phyloP scores from a whole-genome alignment of 306 rosid genomes.

The Citrullus mucosospermus region DNA sequence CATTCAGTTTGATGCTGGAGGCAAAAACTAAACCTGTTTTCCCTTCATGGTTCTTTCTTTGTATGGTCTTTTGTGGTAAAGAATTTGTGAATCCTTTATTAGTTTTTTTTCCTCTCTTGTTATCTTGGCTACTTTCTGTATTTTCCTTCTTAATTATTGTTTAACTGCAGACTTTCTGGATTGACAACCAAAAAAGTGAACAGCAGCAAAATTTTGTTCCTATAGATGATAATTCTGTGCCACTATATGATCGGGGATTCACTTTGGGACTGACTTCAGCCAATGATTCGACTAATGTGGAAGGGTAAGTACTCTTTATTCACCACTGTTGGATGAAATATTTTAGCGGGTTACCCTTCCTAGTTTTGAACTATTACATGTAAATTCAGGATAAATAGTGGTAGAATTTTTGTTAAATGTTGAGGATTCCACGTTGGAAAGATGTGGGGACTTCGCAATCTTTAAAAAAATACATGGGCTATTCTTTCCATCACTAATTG shows the following conservation, averaged over 20 bases:
- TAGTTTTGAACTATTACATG: not conserved
- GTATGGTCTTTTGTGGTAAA: not conserved
- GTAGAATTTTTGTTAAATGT: not conserved
- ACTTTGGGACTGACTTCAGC: slow-evolving; percentile 74
- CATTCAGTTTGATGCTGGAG: not conserved
- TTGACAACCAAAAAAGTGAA: slow-evolving; percentile 53
- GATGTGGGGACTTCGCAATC: too few species aligned
- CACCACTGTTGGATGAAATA: not conserved
- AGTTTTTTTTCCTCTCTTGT: not conserved
- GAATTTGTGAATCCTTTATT: not conserved
- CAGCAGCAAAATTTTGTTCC: slow-evolving; percentile 34
- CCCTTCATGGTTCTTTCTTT: not conserved
- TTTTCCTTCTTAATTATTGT: slow-evolving; percentile 3
- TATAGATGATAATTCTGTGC: slow-evolving; percentile 60
- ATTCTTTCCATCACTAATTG: too few species aligned
- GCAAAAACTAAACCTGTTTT: not conserved
- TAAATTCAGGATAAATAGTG: not conserved
- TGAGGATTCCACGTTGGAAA: too few species aligned
- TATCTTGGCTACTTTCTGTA: not conserved
- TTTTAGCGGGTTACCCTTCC: not conserved
- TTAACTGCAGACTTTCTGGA: slow-evolving; percentile 83
- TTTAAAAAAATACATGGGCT: too few species aligned
- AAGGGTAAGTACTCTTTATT: slow-evolving; percentile 43
- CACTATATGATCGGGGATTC: slow-evolving; percentile 89
- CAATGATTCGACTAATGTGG: slow-evolving; percentile 44